A percentile compares a stretch with the other conserved stretches of the same genome.
Conservation (phyloP, 768 basidiomycete genomes). For the Lactifluus pinguis region DNA sequence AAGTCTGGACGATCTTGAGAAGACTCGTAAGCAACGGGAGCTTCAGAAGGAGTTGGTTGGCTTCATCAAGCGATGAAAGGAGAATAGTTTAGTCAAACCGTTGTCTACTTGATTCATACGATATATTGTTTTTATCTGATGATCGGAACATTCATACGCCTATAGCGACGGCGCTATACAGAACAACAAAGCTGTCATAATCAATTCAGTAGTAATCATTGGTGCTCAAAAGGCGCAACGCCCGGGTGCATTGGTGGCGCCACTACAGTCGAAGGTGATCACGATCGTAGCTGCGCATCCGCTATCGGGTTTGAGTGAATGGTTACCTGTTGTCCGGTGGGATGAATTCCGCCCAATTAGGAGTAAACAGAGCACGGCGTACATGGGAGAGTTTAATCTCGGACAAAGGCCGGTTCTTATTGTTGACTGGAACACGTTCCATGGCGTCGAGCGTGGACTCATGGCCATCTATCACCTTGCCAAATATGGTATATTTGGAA, state of each 20-base stretch:
- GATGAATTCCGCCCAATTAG: not conserved
- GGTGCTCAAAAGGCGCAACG: not conserved
- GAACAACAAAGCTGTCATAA: too few relatives aligned
- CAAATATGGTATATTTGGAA: constrained; percentile 90
- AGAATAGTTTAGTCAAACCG: not conserved
- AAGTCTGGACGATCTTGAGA: constrained; percentile 78
- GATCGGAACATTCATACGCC: not conserved
- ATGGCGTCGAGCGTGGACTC: constrained; percentile 91
- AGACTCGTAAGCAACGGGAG: constrained; percentile 69
- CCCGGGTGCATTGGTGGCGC: not conserved
- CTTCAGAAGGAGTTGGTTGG: constrained; percentile 88
- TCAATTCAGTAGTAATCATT: too few relatives aligned
- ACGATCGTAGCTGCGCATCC: constrained; percentile 46
- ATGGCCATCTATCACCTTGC: constrained; percentile 97
- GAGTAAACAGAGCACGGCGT: constrained; percentile 24
- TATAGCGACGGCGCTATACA: not conserved
- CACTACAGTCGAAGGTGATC: not conserved
- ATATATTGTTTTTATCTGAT: not conserved
- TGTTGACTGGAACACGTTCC: constrained; percentile 84
- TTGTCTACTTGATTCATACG: not conserved
- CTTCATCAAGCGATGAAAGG: constrained; percentile 47
- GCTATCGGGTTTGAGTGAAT: constrained; percentile 96
- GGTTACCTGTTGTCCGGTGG: constrained; percentile 42
- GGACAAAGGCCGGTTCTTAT: constrained; percentile 78
- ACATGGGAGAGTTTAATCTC: constrained; percentile 82